phyloP scores from a whole-genome alignment of 2,329 filamentous ascomycete genomes.

The Amauroascus verrucosus region DNA sequence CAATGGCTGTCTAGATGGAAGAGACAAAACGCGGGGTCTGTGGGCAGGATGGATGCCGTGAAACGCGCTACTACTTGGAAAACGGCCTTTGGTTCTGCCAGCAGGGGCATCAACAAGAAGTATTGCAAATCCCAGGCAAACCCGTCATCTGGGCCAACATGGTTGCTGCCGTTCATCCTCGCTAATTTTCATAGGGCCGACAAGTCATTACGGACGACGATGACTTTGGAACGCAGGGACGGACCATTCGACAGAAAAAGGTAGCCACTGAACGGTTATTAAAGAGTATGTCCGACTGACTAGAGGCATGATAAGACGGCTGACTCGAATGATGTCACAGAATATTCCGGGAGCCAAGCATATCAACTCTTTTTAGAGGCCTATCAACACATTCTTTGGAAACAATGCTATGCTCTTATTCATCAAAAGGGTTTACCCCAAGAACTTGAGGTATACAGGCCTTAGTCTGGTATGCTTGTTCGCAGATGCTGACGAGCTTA shows the following conservation, averaged over 20 bases:
- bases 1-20: constrained; percentile 25
- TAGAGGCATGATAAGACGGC: neutral
- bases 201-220: constrained; percentile 54
- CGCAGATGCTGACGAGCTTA: constrained; percentile 2
- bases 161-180: constrained; percentile 19
- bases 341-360: constrained; percentile 54
- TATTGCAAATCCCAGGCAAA: constrained; percentile 28
- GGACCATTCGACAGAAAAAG: constrained; percentile 47
- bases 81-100: constrained; percentile 70
- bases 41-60: constrained; percentile 57
- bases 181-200: constrained; percentile 24
- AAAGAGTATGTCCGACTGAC: constrained; percentile 30
- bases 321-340: constrained; percentile 37
- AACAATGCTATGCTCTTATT: constrained; percentile 67
- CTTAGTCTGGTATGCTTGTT: neutral
- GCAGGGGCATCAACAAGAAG: constrained; percentile 69
- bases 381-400: constrained; percentile 73
- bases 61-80: constrained; percentile 60
- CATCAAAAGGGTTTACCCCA: constrained; percentile 53
- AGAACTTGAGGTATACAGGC: constrained; percentile 57
- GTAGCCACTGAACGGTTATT: constrained; percentile 46
- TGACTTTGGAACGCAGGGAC: constrained; percentile 54
- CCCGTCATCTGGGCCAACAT: neutral
- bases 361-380: constrained; percentile 72
- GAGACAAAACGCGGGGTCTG: constrained; percentile 41